Base-by-base conservation (phyloP, 176 grass and related monocot species). In the Aegilops longissima region DNA sequence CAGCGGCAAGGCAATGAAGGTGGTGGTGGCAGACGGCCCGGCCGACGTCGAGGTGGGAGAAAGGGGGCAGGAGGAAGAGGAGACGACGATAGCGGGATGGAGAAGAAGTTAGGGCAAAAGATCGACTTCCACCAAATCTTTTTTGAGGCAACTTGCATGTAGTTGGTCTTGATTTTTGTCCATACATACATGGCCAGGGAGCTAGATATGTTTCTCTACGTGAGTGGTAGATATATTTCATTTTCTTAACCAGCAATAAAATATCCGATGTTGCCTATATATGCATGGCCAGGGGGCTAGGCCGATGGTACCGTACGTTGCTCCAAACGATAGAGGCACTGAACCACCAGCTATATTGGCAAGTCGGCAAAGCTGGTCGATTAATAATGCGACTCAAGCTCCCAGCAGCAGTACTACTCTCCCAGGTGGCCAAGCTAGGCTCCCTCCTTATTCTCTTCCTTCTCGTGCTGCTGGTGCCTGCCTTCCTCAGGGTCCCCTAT, bases 371-470 rank as follows among this genome's bases (percentile, higher is more conserved):
- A 76, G 45, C 73, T 76, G 18, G 73, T 54, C 16, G 8, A 76
- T 4, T 52, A 51, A 75, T 49, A 47, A 76, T 76, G 73, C 45
- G 73, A 9, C 3, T 47, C 73, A 76, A 54, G 16, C 25, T 62
- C 54, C 73, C 73, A 20, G 14, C 25, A 14, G 9, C 25, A 11
- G 8, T 33, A 11, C 45, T 16, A 16, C 45, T 76, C 45, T 33
- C 45, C 8, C 73, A 76, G 25, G 73, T 76, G 45, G 73, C 45
- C 73, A 76, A 76, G 73, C 73, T 76, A 76, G 73, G 45, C 44
- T 54, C 73, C 73, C 44, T 76, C 25, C 45, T 76, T 8, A 27
- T 76, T 27, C 73, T 76, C 73, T 76, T 76, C 45, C 73, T 76
- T 47, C 73, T 76, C 16, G 73, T 47, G 73, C 45, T 47, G 45